Conservation (phyloP, 768 basidiomycete genomes). For the Suillus variegatus region DNA sequence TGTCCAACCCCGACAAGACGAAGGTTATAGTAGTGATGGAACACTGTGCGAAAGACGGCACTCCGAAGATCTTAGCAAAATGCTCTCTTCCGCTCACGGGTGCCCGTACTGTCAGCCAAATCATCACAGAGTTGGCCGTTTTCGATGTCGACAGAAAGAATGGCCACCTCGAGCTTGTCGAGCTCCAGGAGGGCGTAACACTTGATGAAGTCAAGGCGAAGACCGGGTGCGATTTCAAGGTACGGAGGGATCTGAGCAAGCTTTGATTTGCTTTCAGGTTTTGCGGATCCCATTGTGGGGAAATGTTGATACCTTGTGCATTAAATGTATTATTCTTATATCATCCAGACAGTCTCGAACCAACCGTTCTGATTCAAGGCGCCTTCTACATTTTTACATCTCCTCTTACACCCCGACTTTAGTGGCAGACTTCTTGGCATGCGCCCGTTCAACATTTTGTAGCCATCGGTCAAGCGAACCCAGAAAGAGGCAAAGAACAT, state of each 20-base stretch:
- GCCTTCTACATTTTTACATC: no score
- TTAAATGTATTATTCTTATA: constrained; percentile 3
- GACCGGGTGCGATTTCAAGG: constrained; percentile 83
- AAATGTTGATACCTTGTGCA: neutral
- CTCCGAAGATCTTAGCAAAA: constrained; percentile 81
- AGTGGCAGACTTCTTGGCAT: neutral
- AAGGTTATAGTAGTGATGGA: constrained; percentile 91
- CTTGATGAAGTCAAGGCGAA: constrained; percentile 84
- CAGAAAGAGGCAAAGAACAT: neutral
- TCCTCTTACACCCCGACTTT: neutral
- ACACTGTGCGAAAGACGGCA: constrained; percentile 87
- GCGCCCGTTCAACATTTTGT: neutral
- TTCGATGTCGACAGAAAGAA: constrained; percentile 82
- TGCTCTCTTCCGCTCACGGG: constrained; percentile 90
- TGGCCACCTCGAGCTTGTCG: constrained; percentile 73
- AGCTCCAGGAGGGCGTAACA: constrained; percentile 80
- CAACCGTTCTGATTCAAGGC: neutral
- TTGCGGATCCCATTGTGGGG: constrained; percentile 11
- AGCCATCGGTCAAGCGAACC: neutral
- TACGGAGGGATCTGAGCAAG: constrained; percentile 51
- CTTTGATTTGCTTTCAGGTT: constrained; percentile 35
- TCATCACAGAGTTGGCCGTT: constrained; percentile 91
- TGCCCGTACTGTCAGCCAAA: constrained; percentile 82
- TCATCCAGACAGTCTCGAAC: neutral
- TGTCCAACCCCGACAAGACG: constrained; percentile 94